Conservation (phyloP, 2,329 filamentous ascomycete species). For the Aspergillus pseudoviridinutans region DNA sequence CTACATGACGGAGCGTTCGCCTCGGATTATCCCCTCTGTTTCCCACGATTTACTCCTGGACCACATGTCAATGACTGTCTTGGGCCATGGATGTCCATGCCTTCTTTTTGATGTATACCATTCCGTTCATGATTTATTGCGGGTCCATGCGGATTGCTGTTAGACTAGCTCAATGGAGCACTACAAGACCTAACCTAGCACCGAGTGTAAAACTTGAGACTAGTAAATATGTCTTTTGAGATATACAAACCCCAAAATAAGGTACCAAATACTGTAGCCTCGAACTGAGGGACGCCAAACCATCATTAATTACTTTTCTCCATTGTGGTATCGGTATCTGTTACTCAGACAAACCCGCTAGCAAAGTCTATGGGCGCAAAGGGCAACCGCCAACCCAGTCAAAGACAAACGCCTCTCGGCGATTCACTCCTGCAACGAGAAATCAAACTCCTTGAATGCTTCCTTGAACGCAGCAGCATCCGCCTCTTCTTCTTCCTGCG, state of each 20-base stretch:
- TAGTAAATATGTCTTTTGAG: neutral
- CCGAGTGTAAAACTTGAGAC: neutral
- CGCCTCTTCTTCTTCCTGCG: slow-evolving; percentile 68
- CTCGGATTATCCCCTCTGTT: neutral
- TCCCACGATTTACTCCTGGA: neutral
- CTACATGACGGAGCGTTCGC: neutral
- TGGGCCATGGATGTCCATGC: neutral
- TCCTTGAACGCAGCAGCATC: slow-evolving; percentile 77
- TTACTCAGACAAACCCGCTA: neutral
- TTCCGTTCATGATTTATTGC: neutral
- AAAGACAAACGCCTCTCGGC: neutral
- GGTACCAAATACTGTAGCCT: neutral
- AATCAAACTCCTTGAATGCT: slow-evolving; percentile 83
- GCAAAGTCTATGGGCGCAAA: neutral
- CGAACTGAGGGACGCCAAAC: neutral
- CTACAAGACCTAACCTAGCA: neutral
- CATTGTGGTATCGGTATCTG: neutral
- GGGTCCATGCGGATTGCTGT: neutral
- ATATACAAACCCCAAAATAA: neutral
- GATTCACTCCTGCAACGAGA: slow-evolving; percentile 51
- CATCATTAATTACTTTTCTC: neutral
- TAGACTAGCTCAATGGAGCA: neutral
- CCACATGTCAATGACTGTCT: neutral
- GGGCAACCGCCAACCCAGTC: neutral
- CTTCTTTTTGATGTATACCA: neutral